Conservation (phyloP, 2,329 filamentous ascomycete species). For the Hypoxylon sp. region DNA sequence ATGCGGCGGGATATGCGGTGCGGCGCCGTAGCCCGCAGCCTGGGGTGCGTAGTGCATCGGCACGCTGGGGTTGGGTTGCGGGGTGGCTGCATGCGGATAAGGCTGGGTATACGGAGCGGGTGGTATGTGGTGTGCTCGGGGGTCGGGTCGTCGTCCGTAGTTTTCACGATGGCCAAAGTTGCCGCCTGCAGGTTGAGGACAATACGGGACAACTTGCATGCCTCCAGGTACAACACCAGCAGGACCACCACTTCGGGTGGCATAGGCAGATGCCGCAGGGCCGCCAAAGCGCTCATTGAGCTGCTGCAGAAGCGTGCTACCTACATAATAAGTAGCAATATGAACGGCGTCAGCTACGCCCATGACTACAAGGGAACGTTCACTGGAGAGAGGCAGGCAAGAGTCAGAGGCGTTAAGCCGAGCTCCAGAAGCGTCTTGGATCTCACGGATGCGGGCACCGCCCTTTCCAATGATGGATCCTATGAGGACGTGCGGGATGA, state of each 20-base stretch:
- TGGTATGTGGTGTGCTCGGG: constrained; percentile 81
- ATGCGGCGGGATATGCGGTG: constrained; percentile 83
- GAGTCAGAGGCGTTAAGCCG: constrained; percentile 97
- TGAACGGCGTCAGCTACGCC: constrained; percentile 98
- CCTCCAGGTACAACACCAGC: constrained; percentile 95
- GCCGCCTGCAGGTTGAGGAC: constrained; percentile 91
- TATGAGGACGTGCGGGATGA: constrained; percentile 97
- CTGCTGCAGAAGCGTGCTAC: constrained; percentile 97
- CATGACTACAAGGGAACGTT: constrained; percentile 97
- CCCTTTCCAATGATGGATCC: constrained; percentile 99
- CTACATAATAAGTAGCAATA: constrained; percentile 98
- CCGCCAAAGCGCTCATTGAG: constrained; percentile 97
- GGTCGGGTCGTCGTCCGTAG: constrained; percentile 80
- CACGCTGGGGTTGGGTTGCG: constrained; percentile 73
- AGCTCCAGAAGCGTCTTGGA: constrained; percentile 96
- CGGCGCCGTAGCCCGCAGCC: constrained; percentile 81
- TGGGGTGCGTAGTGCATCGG: constrained; percentile 88
- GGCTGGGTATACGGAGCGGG: constrained; percentile 82
- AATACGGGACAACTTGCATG: constrained; percentile 99
- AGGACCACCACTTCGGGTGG: constrained; percentile 92
- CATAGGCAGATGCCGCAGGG: constrained; percentile 96
- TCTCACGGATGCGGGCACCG: constrained; percentile 95
- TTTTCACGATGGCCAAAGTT: constrained; percentile 93
- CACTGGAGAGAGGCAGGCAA: constrained; percentile 92
- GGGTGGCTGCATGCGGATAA: constrained; percentile 74